Base-by-base conservation (phyloP, 192 early-diverging fungal species). In the Backusella morwellensis region DNA sequence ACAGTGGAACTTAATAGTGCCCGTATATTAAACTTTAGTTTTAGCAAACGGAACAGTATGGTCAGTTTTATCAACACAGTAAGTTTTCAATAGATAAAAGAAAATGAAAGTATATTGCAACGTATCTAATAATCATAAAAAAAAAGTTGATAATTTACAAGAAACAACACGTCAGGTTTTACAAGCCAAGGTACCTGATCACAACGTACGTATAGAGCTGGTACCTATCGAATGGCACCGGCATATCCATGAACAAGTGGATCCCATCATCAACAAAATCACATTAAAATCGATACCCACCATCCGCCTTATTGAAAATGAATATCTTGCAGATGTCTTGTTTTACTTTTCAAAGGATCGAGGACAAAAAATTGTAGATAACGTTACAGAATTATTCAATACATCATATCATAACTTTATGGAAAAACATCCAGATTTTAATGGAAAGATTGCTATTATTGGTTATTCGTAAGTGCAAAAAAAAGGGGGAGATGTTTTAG, bases 361-460 rank as follows among this genome's bases (percentile, higher is more conserved):
- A 6, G 82, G 82, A 29, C 82, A 84, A 73, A 75, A 21, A 0
- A 80, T 84, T 34, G 68, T 80, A 0, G 77, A 84, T 29, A 68
- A 84, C 36, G 77, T 84, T 4, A 81, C 76, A 6, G 23, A 78
- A 1, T 38, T 80, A 14, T 84, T 78, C 38, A 84, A 84, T 52
- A 77, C 78, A 17, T 80, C 90, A 0, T 92, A 92, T 70, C 67
- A 77, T 1, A 75, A 80, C 19, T 92, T 92, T 56, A 70, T 88
- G 63, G 77, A 71, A 19, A 79, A 78, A 21, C 83, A 93, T 74
- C 90, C 92, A 2, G 77, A 82, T 19, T 93, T 93, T 73, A 81
- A 82, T 50, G 92, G 92, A 6, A 82, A 86, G 26, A 80, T 92
- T 38, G 82, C 80, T 29, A 79, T 93, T 7, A 84, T 91, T 38